These are phyloP conservation scores for Pseudogymnoascus sp. DNA, from an alignment of 2,329 filamentous ascomycete genomes.

Conservation along the genomic window DNA sequence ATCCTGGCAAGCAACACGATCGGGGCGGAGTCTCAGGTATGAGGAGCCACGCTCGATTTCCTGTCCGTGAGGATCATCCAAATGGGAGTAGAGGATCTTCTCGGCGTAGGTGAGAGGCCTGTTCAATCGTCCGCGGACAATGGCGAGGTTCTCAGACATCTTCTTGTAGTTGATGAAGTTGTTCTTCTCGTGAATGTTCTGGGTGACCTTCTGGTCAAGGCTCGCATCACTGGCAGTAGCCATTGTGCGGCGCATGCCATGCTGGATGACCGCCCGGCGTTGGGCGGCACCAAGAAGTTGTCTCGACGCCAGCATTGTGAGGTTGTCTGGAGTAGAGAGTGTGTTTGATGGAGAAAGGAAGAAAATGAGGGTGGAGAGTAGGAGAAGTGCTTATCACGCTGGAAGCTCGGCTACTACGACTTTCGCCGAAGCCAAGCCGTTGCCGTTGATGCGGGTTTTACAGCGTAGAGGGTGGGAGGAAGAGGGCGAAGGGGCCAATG, in stretches of 20 bases:
- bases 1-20: constrained; percentile 98
- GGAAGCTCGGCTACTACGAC: constrained; percentile 11
- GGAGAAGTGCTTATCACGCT: constrained; percentile 9
- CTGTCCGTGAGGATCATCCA: constrained; percentile 93
- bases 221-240: constrained; percentile 80
- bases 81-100: constrained; percentile 98
- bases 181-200: constrained; percentile 92
- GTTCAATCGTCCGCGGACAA: constrained; percentile 86
- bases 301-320: constrained; percentile 64
- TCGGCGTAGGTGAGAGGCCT: constrained; percentile 90
- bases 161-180: constrained; percentile 99
- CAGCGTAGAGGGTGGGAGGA: background rate
- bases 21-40: constrained; percentile 93
- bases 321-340: constrained; percentile 15
- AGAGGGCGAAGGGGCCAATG: background rate
- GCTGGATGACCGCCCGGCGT: constrained; percentile 52
- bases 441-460: constrained; percentile 10
- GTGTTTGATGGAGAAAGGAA: constrained; percentile 14
- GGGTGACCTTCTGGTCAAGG: constrained; percentile 91
- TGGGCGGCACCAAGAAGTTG: constrained; percentile 62
- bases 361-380: constrained; percentile 8
- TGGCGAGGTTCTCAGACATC: constrained; percentile 93
- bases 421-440: constrained; percentile 10
- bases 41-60: constrained; percentile 93
- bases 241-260: constrained; percentile 60